Evolutionary conservation across 345 rosid genomes (phyloP), one percentile per base, ranked within the genome.

Genomic region (Moringa oleifera): DNA sequence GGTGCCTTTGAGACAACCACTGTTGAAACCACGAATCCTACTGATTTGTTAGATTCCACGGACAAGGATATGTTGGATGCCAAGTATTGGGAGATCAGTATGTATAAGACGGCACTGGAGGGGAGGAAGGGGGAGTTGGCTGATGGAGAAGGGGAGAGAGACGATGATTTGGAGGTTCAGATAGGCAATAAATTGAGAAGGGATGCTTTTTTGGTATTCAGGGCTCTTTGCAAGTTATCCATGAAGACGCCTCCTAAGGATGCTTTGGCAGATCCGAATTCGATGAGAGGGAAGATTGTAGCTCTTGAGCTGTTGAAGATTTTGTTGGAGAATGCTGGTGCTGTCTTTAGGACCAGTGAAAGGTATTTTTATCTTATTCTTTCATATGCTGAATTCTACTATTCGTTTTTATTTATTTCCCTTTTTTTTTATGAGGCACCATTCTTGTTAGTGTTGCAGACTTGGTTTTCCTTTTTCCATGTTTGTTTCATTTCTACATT

Each of bases 81-180:
- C 23, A 94, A 94, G 77, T 94, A 94, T 77, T 94, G 99, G 99
- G 99, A 94, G 90, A 91, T 94, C 70, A 94, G 99, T 71, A 91
- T 94, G 97, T 94, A 94, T 51, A 94, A 94, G 80, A 86, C 97
- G 0, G 99, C 99, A 1, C 78, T 94, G 66, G 99, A 94, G 76
- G 99, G 96, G 68, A 81, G 99, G 68, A 94, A 94, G 79, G 99
- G 99, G 28, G 99, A 94, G 70, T 80, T 94, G 72, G 90, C 85
- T 1, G 97, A 87, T 33, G 97, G 97, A 31, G 96, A 91, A 71
- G 74, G 66, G 17, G 99, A 91, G 80, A 78, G 93, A 66, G 99
- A 91, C 11, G 97, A 91, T 33, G 97, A 91, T 71, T 71, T 85
- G 72, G 99, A 94, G 76, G 91, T 94, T 65, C 99, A 91, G 87